Base-by-base conservation (phyloP, 768 basidiomycete genomes). In the Hydnum rufescens region DNA sequence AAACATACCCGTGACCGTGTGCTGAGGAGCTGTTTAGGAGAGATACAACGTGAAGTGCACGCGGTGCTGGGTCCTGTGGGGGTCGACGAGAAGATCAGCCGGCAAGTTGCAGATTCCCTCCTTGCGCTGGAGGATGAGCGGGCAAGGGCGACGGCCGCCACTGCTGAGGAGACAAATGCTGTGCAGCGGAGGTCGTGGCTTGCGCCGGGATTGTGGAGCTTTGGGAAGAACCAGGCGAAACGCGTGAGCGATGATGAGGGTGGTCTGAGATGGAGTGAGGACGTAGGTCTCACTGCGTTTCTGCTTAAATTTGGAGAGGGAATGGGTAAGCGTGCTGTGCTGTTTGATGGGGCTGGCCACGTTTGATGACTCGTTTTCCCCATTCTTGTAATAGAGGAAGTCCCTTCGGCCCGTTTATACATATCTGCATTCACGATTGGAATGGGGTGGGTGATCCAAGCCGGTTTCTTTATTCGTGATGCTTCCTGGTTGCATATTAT, bases 271-370 rank as follows among this genome's bases (percentile, higher is more conserved):
- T 85, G 81, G 77, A 78, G 76, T 56, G 75, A 77, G 44, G 78
- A 82, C 28, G 76, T 89, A 55, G 95, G 95, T 0, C 64, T 97
- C 34, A 92, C 93, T 0, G 78, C 89, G 2, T 99, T 99, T 68
- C 67, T 99, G 59, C 74, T 97, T 59, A 95, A 88, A 66, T 96
- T 96, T 58, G 92, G 92, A n/a, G 82, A 85, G 63, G 88, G 90
- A 18, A 62, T 95, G 50, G 83, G 83, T 85, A 61, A 56, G 79
- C 69, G 1, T 55, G 48, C 30, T 42, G 26, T 16, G 8, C 16
- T 13, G 25, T 13, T 25, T 16, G 13, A 16, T 18, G n/a, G 22
- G 22, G 25, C 31, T 22, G 13, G 3, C 29, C 5, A 30, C 28
- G n/a, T 50, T 30, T 3, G 26, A 0, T 42, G 5, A 29, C 39